Percentiles rank a stretch among this genome's conserved stretches.
Evolutionary conservation across 2,329 filamentous ascomycete genomes (phyloP).

Genomic region (Raffaelea ambrosiae): DNA sequence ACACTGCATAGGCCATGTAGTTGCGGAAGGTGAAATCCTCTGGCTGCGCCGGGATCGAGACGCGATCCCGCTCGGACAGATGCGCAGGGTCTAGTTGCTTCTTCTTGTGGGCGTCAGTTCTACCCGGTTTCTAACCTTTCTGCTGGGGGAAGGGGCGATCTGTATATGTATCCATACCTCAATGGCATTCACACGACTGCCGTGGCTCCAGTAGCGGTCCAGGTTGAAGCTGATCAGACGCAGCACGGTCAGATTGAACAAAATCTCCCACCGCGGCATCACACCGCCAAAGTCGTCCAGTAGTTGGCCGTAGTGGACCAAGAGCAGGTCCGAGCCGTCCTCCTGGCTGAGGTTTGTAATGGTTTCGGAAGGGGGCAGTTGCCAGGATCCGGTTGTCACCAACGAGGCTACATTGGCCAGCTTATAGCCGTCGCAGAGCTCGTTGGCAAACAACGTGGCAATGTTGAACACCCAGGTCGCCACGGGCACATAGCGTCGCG

Average conservation of each 20-base stretch:
- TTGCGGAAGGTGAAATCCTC: conserved; percentile 73
- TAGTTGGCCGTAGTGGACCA: conserved; percentile 57
- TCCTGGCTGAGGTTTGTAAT: conserved; percentile 23
- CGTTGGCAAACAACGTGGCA: conserved; percentile 78
- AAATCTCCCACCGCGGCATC: conserved; percentile 88
- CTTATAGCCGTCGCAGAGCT: conserved; percentile 69
- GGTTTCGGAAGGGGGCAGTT: neutral
- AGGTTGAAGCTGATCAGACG: conserved; percentile 94
- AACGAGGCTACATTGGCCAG: conserved; percentile 54
- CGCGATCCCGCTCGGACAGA: conserved; percentile 81
- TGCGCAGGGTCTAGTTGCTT: conserved; percentile 84
- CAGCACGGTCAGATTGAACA: conserved; percentile 93
- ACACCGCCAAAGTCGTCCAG: conserved; percentile 76
- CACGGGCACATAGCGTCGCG: conserved; percentile 60
- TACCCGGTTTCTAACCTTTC: no score
- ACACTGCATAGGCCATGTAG: conserved; percentile 82
- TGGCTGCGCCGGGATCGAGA: conserved; percentile 63
- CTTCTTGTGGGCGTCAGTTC: conserved; percentile 56
- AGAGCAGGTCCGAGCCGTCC: conserved; percentile 20
- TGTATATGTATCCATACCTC: no score
- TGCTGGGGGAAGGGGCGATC: no score
- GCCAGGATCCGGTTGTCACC: conserved; percentile 21
- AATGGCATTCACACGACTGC: conserved; percentile 56
- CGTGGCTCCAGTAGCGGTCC: conserved; percentile 89
- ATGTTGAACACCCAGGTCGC: conserved; percentile 91